Evolutionary conservation across 2,329 filamentous ascomycete species (phyloP), one percentile per base, ranked within the genome.

Genomic region (Tolypocladium ophioglossoides): DNA sequence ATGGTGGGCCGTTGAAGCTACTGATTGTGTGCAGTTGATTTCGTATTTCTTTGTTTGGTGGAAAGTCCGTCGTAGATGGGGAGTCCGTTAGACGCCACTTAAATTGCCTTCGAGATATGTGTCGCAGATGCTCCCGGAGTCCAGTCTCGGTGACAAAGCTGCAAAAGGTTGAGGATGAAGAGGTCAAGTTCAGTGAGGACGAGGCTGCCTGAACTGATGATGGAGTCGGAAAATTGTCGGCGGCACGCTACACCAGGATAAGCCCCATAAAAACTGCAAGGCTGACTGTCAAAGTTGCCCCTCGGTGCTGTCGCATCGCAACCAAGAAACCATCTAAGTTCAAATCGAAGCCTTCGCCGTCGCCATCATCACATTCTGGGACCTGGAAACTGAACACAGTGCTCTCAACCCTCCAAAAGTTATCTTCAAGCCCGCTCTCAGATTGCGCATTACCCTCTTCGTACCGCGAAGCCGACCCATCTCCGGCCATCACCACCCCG

Each of bases 1-100:
- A 94, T 94, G 63, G 62, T 74, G 73, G 65, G 30, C 57, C 57
- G 55, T 44, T 57, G 34, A 32, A 40, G 53, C 35, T 38, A 35
- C 35, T 16, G 44, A 27, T 32, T 27, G 24, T 11, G 22, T 20
- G 27, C 10, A 46, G 27, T 32, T 12, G 27, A 34, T 9, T 18
- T 20, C 18, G 27, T 18, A 22, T 20, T 4, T 9, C 44, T 9
- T 34, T 7, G 5, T 48, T 32, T 14, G 27, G 44, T 48, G 27
- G 44, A 18, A n/a, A 32, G 12, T 1, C 10, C 4, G 6, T 3
- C 16, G 24, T n/a, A 18, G 18, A 18, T n/a, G 24, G 4, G 10
- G 16, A 18, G 41, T 24, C 22, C 24, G n/a, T 30, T 30, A 2
- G 9, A 30, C 3, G 3, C 1, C 16, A 10, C 41, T 8, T 46